Base-by-base conservation (phyloP, 192 early-diverging fungal genomes). In the Gonapodya prolifera region DNA sequence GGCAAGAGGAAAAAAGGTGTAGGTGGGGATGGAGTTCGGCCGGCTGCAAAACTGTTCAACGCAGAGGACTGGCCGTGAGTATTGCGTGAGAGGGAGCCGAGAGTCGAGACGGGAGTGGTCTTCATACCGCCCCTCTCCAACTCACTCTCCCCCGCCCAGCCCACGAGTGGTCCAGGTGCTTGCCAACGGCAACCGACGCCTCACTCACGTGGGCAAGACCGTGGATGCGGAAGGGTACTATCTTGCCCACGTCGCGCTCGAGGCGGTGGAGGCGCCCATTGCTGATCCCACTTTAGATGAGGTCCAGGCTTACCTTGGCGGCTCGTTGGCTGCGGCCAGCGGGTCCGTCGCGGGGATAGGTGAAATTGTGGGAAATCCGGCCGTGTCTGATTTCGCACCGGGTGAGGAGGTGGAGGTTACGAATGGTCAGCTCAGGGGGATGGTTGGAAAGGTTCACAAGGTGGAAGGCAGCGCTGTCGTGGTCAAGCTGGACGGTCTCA, bases 261-360 rank as follows among this genome's bases (percentile, higher is more conserved):
- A 84, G 0, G 86, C 87, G n/a, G 77, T 94, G 77, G 84, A 87
- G 79, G 83, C 85, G 0, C 90, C 91, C 13, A 86, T 89, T 78
- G 90, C 95, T 28, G 92, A 91, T 78, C 94, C 95, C 32, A 92
- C 93, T 29, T 85, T 99, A 74, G 96, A 99, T 75, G 96, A 99
- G 82, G 94, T 97, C 34, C 89, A 91, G n/a, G 82, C 85, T 79
- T 98, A 96, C 80, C 74, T 88, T 16, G 90, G 89, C 32, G 94
- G 91, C 28, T 88, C 87, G 13, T 81, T 91, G 23, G 88, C 89
- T 73, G 91, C 88, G 70, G 31, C 77, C 36, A 69, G 35, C n/a
- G 77, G 76, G 23, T 84, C 84, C 75, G 69, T 87, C 35, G 80
- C 78, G 2, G 35, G 74, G 1, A 70, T 87, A 35, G 34, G 69